Evolutionary conservation across 2,329 filamentous ascomycete genomes (phyloP), one percentile per base, ranked within the genome.

Genomic region (Cryoendolithus antarcticus): DNA sequence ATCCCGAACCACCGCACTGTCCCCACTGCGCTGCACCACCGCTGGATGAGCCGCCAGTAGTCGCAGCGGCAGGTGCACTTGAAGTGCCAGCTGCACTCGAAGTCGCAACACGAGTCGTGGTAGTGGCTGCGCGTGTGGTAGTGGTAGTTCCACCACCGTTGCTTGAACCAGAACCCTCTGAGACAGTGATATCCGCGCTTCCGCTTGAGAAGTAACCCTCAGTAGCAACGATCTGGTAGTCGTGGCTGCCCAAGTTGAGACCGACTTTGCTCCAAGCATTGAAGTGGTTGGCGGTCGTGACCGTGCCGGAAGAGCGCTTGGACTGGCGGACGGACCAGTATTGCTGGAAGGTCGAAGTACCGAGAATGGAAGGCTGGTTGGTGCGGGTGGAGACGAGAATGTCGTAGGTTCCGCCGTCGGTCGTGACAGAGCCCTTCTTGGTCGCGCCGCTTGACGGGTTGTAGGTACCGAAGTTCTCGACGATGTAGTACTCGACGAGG

Each of bases 401-500:
- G 36, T 71, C 63, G 54, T 75, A 76, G 3, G 62, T 65, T 6
- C 64, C 63, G 34, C 71, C 72, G 29, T 74, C 72, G 11, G 57
- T 59, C 7, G 60, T 64, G 44, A 77, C 63, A 41, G 65, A 65
- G 15, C 71, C 72, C 51, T 40, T 60, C 7, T 60, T 64, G 42
- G 76, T 63, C 41, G 65, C 65, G 11, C 71, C 72, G 52, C 68
- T 69, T 12, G 60, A 67, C 48, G 65, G 63, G 40, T 40, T 39
- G 35, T 70, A 65, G 30, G 62, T 63, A 41, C 66, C 68, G 50
- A 65, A 68, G 6, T 62, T 56, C 44, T 75, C 71, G 44, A 74
- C 62, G 39, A 75, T 66, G 57, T 75, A 75, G 58, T 73, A 74
- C 48, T 74, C 71, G 50, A 73, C 62, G 13, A 71, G 56, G 0